Evolutionary conservation across 2,329 filamentous ascomycete species (phyloP).

Genomic region (Torrubiellomyces zombiae): DNA sequence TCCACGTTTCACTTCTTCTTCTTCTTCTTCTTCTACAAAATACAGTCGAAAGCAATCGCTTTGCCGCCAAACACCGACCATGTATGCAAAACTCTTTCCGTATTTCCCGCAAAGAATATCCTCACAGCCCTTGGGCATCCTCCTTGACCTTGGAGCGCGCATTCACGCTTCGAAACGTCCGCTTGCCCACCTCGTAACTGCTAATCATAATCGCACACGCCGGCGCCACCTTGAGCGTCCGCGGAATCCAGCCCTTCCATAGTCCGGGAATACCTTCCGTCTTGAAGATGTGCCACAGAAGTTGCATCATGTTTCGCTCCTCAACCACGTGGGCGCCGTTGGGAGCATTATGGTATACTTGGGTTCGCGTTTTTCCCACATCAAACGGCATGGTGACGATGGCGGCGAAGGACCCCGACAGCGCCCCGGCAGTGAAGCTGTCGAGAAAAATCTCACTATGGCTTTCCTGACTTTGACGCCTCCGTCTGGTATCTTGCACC

Average conservation of each 20-base stretch:
- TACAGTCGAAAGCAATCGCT: conserved; percentile 1
- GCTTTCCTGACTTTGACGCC: conserved; percentile 49
- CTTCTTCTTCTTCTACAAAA: too few species aligned
- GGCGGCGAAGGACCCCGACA: conserved; percentile 71
- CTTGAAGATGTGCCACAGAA: conserved; percentile 81
- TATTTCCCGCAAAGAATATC: background rate
- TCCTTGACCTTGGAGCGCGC: conserved; percentile 17
- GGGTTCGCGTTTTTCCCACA: conserved; percentile 89
- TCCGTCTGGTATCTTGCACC: conserved; percentile 27
- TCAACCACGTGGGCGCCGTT: conserved; percentile 41
- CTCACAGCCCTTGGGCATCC: background rate
- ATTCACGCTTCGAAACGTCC: conserved; percentile 64
- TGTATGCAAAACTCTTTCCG: conserved; percentile 2
- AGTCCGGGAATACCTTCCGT: conserved; percentile 68
- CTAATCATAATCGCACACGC: conserved; percentile 99
- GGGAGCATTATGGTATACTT: conserved; percentile 51
- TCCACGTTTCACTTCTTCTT: too few species aligned
- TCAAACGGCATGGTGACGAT: conserved; percentile 90
- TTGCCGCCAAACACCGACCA: conserved; percentile 1
- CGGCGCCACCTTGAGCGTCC: conserved; percentile 86
- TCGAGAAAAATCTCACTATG: conserved; percentile 68
- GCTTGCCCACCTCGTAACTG: conserved; percentile 91
- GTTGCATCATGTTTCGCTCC: conserved; percentile 58
- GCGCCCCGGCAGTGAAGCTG: conserved; percentile 73
- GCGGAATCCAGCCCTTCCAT: conserved; percentile 81